Evolutionary conservation across 1,139 yeast genomes (phyloP).

Genomic region (Blastobotrys ciferrii): DNA sequence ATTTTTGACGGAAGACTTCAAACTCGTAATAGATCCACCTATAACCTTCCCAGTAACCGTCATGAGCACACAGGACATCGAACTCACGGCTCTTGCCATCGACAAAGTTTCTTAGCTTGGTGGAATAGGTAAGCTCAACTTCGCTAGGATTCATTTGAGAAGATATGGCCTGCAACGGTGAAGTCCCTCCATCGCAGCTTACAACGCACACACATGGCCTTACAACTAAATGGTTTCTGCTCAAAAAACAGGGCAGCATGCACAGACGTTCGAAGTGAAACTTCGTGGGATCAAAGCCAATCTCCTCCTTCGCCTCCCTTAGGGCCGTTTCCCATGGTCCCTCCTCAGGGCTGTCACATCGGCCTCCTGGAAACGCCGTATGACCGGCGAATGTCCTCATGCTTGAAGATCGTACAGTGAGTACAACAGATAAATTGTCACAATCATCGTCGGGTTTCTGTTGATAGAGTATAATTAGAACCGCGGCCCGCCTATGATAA

Average conservation of each 20-base stretch:
- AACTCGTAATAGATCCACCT: constrained; percentile 25
- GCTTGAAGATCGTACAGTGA: constrained; percentile 69
- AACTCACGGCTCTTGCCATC: constrained; percentile 2
- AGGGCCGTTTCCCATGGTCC: constrained; percentile 70
- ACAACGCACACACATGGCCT: constrained; percentile 74
- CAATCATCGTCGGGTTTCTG: neutral
- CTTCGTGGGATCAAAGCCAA: constrained; percentile 59
- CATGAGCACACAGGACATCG: constrained; percentile 1
- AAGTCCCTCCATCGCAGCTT: constrained; percentile 26
- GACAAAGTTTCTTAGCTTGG: constrained; percentile 26
- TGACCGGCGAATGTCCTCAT: constrained; percentile 78
- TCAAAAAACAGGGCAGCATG: constrained; percentile 67
- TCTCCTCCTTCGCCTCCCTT: constrained; percentile 80
- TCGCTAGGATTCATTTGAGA: constrained; percentile 26
- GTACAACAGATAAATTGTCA: constrained; percentile 62
- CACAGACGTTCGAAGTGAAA: constrained; percentile 54
- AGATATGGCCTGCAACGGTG: constrained; percentile 22
- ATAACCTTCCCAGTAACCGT: constrained; percentile 20
- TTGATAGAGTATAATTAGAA: constrained; percentile 59
- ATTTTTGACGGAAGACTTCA: constrained; percentile 14
- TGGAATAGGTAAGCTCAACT: constrained; percentile 29
- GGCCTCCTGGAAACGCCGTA: constrained; percentile 88
- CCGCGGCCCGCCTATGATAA: constrained; percentile 61
- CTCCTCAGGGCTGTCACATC: constrained; percentile 64
- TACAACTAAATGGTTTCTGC: constrained; percentile 73